Evolutionary conservation across 768 basidiomycete species (phyloP), one percentile per base, ranked within the genome.

Genomic region (Suillus variegatus): DNA sequence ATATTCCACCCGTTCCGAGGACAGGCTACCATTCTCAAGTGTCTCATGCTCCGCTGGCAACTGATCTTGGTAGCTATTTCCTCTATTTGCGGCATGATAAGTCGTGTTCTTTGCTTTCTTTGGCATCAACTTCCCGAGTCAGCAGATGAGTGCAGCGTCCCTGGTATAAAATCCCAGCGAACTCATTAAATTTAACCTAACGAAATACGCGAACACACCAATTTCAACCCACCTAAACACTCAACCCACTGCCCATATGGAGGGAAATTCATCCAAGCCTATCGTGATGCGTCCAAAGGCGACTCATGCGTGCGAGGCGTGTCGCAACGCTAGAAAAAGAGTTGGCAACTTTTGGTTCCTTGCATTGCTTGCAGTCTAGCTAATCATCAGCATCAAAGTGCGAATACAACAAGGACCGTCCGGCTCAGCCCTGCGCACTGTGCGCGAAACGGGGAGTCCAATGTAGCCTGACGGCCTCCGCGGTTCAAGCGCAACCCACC

Each of bases 341-440:
- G 58, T 60, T 43, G 12, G 58, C n/a, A 12, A 32, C 6, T 60
- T 43, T 60, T 43, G 8, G 38, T 43, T 32, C 18, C 36, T 41
- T 20, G 40, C 9, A 25, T 41, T 1, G 40, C 10, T 60, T 44
- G 58, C 12, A 60, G 12, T 20, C 10, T 13, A 43, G 41, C 58
- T 60, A 32, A 60, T 22, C 4, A 32, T 3, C 13, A 32, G 32
- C 32, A 7, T 28, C 41, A 20, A 60, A 60, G 58, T 60, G 58
- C 4, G 65, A 70, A 25, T 76, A 65, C 12, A 71, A 67, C 22
- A 62, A 28, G 28, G 56, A 47, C 25, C 66, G 72, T 28, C 58
- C 58, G 1, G 28, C 58, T 66, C 64, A 56, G 5, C 66, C 72
- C 44, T 75, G 74, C 40, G 57, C 65, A 64, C 72, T 72, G 36